phyloP scores from a whole-genome alignment of 805 yeast species.

The Deakozyma indianensis region DNA sequence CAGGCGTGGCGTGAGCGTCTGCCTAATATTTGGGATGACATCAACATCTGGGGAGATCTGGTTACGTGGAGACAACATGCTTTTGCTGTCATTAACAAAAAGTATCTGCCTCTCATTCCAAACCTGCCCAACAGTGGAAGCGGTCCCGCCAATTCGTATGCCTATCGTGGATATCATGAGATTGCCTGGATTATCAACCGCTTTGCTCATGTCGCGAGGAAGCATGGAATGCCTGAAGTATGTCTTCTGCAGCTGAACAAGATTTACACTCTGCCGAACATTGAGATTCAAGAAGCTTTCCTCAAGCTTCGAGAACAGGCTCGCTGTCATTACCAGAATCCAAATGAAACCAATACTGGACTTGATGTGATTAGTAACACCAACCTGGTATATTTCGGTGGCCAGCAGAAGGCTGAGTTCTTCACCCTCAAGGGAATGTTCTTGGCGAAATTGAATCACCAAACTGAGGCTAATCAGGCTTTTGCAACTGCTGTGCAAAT shows the following conservation, averaged over 20 bases:
- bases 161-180: constrained; percentile 95
- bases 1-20: constrained; percentile 98
- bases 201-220: constrained; percentile 96
- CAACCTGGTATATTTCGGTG: constrained; percentile 86
- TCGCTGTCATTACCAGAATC: constrained; percentile 89
- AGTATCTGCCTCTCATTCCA: constrained; percentile 84
- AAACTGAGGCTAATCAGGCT: constrained; percentile 94
- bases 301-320: constrained; percentile 93
- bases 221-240: constrained; percentile 93
- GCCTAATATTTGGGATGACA: constrained; percentile 96
- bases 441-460: constrained; percentile 74
- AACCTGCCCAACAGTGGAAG: constrained; percentile 44
- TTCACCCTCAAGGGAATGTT: constrained; percentile 98
- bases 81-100: constrained; percentile 87
- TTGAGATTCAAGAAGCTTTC: constrained; percentile 97
- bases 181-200: constrained; percentile 98
- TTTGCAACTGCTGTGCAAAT: constrained; percentile 97
- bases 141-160: constrained; percentile 68
- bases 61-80: constrained; percentile 99
- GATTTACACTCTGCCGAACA: constrained; percentile 90
- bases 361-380: constrained; percentile 94
- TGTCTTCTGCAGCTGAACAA: constrained; percentile 85
- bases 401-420: constrained; percentile 96
- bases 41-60: constrained; percentile 92
- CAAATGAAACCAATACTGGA: constrained; percentile 84